A percentile compares a stretch with the other conserved stretches of the same genome.
These are phyloP conservation scores for Schrenkiella parvula DNA, from an alignment of 345 rosid species.

Conservation along the genomic window DNA sequence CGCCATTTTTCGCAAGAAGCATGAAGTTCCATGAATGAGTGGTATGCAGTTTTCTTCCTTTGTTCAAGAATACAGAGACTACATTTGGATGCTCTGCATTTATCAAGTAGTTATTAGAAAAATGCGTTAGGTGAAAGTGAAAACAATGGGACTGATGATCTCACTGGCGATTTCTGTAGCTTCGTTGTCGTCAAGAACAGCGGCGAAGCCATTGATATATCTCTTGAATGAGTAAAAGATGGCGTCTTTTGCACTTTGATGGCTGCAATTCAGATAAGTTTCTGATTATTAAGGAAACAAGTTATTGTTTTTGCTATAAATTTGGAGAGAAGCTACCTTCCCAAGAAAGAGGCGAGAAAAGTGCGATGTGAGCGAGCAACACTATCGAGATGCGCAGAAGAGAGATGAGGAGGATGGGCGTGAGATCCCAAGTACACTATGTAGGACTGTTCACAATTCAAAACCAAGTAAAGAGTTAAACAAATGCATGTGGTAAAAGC, in stretches of 20 bases:
- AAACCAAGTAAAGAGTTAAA: not conserved
- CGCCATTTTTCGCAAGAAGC: conserved; percentile 41
- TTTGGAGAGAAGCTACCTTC: no score
- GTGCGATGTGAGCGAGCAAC: conserved; percentile 45
- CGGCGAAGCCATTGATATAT: conserved; percentile 68
- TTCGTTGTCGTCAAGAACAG: conserved; percentile 48
- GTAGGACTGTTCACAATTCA: conserved; percentile 39
- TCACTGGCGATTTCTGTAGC: conserved; percentile 57
- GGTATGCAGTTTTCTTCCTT: conserved; percentile 46
- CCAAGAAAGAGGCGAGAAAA: conserved; percentile 52
- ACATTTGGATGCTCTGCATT: conserved; percentile 56
- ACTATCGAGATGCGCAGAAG: conserved; percentile 32
- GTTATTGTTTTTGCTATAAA: no score
- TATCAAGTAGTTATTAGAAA: not conserved
- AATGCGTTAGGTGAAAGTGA: not conserved
- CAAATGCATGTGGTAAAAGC: not conserved
- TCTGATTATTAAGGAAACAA: no score
- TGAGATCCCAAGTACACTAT: conserved; percentile 77
- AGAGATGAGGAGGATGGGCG: conserved; percentile 35
- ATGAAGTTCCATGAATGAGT: conserved; percentile 70
- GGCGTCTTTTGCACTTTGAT: conserved; percentile 47
- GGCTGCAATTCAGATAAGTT: conserved; percentile 26
- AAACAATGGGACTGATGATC: not conserved
- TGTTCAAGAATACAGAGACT: conserved; percentile 53
- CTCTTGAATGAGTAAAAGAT: conserved; percentile 55